These are phyloP conservation scores for Danielia reshetovae DNA, from an alignment of 805 yeast genomes.

Conservation along the genomic window DNA sequence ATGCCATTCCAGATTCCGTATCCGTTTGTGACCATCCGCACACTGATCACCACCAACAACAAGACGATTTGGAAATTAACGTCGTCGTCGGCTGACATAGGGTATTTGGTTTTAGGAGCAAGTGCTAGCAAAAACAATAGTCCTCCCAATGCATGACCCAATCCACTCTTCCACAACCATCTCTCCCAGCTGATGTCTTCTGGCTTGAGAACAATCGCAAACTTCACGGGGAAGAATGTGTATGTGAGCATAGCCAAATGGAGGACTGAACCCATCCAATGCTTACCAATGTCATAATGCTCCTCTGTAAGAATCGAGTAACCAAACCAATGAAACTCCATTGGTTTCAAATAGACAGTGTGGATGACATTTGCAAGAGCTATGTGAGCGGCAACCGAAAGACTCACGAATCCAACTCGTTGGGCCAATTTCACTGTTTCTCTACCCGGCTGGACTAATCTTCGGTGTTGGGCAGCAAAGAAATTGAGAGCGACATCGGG, in stretches of 20 bases:
- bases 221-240: constrained; percentile 8
- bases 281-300: too few species aligned
- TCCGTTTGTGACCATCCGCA: not conserved
- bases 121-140: not conserved
- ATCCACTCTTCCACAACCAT: not conserved
- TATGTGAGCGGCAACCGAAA: too few species aligned
- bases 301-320: too few species aligned
- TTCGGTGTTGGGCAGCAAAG: constrained; percentile 6
- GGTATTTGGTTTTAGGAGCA: too few species aligned
- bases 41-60: not conserved
- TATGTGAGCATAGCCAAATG: constrained; percentile 8
- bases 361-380: not conserved
- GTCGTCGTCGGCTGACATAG: not conserved
- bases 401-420: too few species aligned
- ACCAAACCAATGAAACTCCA: not conserved
- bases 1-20: constrained; percentile 10
- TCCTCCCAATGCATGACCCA: not conserved
- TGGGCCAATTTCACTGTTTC: too few species aligned
- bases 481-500: constrained; percentile 4
- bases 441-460: constrained; percentile 1
- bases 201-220: not conserved
- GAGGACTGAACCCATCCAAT: constrained; percentile 11
- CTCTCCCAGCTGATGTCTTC: not conserved
- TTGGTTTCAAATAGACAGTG: not conserved
- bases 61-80: not conserved